Conservation (phyloP, 352 stramenopile species). For the Pythium brachiatum region DNA sequence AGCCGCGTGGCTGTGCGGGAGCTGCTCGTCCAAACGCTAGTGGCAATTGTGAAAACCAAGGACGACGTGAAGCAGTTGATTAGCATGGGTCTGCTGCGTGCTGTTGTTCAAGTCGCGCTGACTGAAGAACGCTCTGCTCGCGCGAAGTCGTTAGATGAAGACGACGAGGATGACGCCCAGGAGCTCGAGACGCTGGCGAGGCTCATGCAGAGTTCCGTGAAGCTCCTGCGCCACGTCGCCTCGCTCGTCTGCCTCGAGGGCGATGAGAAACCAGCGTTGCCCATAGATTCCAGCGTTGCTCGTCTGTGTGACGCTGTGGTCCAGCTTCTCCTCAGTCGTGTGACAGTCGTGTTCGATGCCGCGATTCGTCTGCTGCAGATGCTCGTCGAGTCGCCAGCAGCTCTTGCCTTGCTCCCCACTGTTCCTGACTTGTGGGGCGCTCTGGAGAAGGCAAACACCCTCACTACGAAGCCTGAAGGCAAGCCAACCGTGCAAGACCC, state of each 20-base stretch:
- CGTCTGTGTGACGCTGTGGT: constrained; percentile 51
- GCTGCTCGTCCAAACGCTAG: constrained; percentile 33
- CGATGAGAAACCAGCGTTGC: not conserved
- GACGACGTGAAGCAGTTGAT: constrained; percentile 49
- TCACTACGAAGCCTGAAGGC: constrained; percentile 34
- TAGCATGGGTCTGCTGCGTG: constrained; percentile 35
- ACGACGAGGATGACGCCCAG: constrained; percentile 6
- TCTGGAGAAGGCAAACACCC: constrained; percentile 43
- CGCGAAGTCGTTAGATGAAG: not conserved
- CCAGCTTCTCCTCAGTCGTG: constrained; percentile 48
- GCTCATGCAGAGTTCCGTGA: not conserved
- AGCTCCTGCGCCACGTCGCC: constrained; percentile 27
- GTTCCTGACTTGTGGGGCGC: constrained; percentile 57
- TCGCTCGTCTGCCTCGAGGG: constrained; percentile 19
- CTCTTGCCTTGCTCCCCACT: constrained; percentile 26
- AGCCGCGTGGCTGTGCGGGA: constrained; percentile 24
- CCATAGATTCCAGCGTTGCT: not conserved
- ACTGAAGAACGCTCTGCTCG: constrained; percentile 13
- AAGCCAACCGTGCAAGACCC: constrained; percentile 36
- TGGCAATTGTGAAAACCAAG: constrained; percentile 35
- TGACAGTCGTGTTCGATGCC: constrained; percentile 56
- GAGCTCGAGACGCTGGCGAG: constrained; percentile 4
- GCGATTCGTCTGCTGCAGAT: constrained; percentile 58
- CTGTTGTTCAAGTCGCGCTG: constrained; percentile 46
- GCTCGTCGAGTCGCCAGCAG: constrained; percentile 37